phyloP scores from a whole-genome alignment of 75 land plant genomes.

The Sequoia sempervirens region DNA sequence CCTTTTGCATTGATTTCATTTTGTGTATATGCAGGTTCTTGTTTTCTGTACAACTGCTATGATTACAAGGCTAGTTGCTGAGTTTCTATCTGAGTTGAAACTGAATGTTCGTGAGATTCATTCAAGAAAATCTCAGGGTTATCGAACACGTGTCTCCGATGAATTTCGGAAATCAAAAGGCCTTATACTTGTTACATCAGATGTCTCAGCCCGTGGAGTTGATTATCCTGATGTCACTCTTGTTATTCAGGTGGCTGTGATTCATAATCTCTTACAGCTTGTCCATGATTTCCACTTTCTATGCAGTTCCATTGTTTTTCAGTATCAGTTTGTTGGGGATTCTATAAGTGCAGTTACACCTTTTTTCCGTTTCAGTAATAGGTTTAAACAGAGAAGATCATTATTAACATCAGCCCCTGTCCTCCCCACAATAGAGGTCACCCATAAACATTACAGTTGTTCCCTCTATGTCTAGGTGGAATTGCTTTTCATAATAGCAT shows the following conservation, averaged over 20 bases:
- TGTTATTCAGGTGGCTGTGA: constrained; percentile 78
- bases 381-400: background rate
- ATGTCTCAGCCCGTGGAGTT: constrained; percentile 99
- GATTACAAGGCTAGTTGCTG: constrained; percentile 80
- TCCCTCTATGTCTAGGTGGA: background rate
- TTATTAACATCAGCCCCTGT: background rate
- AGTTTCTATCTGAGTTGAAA: constrained; percentile 68
- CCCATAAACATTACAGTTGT: background rate
- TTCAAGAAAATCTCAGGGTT: constrained; percentile 83
- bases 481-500: background rate
- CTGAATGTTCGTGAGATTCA: constrained; percentile 96
- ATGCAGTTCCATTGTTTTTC: background rate
- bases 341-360: background rate
- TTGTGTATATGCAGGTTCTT: constrained; percentile 60
- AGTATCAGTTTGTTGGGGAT: background rate
- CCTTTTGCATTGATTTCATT: background rate
- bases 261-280: background rate
- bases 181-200: constrained; percentile 95
- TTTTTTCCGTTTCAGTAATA: background rate
- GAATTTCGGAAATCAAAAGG: constrained; percentile 92
- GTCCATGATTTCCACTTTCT: background rate
- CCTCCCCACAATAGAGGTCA: background rate
- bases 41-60: constrained; percentile 99
- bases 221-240: constrained; percentile 99
- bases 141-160: constrained; percentile 86